These are phyloP conservation scores for Penicillium sp. DNA, from an alignment of 2,329 filamentous ascomycete species.

Conservation along the genomic window DNA sequence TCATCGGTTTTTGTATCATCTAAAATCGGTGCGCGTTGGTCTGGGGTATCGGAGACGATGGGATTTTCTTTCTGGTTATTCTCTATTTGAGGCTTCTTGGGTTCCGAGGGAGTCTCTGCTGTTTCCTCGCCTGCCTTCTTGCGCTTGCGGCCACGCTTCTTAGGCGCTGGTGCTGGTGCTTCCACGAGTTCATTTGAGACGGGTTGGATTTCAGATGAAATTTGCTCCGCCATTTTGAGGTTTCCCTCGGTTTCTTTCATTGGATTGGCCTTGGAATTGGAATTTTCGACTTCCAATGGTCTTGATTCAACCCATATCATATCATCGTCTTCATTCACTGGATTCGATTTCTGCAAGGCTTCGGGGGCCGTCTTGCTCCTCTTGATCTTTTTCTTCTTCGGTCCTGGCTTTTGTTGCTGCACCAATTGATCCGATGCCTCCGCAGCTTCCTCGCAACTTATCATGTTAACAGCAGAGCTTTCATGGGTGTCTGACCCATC, in stretches of 20 bases:
- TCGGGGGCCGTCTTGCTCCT: slow-evolving; percentile 48
- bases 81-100: background rate
- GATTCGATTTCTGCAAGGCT: slow-evolving; percentile 32
- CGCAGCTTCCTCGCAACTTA: background rate
- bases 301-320: slow-evolving; percentile 47
- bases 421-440: background rate
- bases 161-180: slow-evolving; percentile 30
- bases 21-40: background rate
- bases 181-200: background rate
- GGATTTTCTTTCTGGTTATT: background rate
- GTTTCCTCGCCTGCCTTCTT: slow-evolving; percentile 38
- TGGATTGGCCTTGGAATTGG: slow-evolving; percentile 13
- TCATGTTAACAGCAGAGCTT: background rate
- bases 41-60: background rate
- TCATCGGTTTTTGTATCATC: background rate
- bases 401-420: slow-evolving; percentile 16
- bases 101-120: background rate
- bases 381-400: slow-evolving; percentile 50
- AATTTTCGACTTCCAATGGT: slow-evolving; percentile 12
- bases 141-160: slow-evolving; percentile 50
- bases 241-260: background rate
- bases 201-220: background rate
- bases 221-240: background rate
- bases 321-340: slow-evolving; percentile 41
- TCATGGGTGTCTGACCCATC: background rate